Evolutionary conservation across 768 basidiomycete species (phyloP), one percentile per base, ranked within the genome.

Genomic region (Kwoniella bestiolae): DNA sequence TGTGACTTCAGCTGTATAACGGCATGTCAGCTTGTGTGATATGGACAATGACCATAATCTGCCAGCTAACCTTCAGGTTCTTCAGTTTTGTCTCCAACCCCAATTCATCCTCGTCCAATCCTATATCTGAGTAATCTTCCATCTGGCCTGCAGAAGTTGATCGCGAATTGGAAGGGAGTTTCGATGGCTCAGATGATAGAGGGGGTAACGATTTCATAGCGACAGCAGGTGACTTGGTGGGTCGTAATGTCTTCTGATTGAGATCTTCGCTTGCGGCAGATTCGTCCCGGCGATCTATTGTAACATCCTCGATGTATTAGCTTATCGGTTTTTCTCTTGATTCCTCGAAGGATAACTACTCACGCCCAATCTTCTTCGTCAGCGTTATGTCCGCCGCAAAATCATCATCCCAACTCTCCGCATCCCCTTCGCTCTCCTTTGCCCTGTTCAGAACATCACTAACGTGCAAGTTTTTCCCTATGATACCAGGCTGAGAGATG

Each of bases 341-440:
- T 5, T 14, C 47, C 11, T 49, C 26, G 14, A 21, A 16, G 21
- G 16, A 7, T 28, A 21, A 23, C 38, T 57, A 60, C 72, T 58
- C 68, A 85, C 87, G 88, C 83, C 90, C 90, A 31, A 94, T 80
- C 80, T 94, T 95, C 80, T 94, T 95, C 7, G 89, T 87, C 58
- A 91, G 86, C 0, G 92, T 92, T 34, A 94, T 93, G 1, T 90
- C 92, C 70, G 92, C 92, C 77, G 94, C 92, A 70, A 99, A 99
- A 76, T 99, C 96, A 69, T 94, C 92, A 75, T 99, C 96, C 96
- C 96, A 99, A 69, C 94, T 95, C 78, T 96, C 94, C 1, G 61
- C 71, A n/a, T 68, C 69, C 5, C 60, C 55, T 12, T 64, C 49
- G 47, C 67, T 73, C 52, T 78, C 77, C 53, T 71, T 70, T 1